Percentiles rank a stretch among this genome's conserved stretches.
phyloP scores from a whole-genome alignment of 2,329 filamentous ascomycete species.

The Fusarium hostae region DNA sequence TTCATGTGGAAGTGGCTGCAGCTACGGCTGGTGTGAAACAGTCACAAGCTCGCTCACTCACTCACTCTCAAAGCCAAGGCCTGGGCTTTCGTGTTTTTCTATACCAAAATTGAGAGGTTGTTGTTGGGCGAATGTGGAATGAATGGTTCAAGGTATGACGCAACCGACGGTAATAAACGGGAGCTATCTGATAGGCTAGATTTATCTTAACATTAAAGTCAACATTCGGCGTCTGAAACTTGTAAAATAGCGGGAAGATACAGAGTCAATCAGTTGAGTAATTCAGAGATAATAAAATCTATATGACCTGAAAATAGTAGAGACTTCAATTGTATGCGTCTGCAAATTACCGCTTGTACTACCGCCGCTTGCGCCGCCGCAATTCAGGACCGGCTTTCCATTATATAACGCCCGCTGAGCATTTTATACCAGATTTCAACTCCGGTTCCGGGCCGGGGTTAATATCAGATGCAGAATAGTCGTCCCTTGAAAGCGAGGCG shows the following conservation, averaged over 20 bases:
- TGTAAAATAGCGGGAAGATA: too few species aligned
- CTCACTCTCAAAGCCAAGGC: neutral
- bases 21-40: constrained; percentile 33
- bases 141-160: constrained; percentile 19
- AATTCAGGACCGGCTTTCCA: constrained; percentile 9
- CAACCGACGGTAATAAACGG: constrained; percentile 18
- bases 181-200: constrained; percentile 9
- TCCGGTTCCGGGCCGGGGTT: constrained; percentile 30
- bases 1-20: constrained; percentile 21
- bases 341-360: neutral
- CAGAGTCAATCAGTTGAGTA: too few species aligned
- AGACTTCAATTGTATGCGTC: neutral
- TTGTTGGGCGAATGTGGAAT: constrained; percentile 21
- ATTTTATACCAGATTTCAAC: neutral
- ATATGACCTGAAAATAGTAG: neutral
- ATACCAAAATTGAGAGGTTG: neutral
- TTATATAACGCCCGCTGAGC: neutral
- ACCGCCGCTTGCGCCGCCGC: constrained; percentile 11
- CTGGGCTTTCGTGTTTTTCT: neutral
- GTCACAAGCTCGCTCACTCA: neutral
- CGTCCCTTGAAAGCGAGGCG: neutral
- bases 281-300: neutral
- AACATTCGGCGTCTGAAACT: neutral
- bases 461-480: neutral
- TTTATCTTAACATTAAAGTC: neutral